A percentile compares a stretch with the other conserved stretches of the same genome.
Conservation (phyloP, 1,139 yeast genomes). For the Magnusiomyces starmeri region DNA sequence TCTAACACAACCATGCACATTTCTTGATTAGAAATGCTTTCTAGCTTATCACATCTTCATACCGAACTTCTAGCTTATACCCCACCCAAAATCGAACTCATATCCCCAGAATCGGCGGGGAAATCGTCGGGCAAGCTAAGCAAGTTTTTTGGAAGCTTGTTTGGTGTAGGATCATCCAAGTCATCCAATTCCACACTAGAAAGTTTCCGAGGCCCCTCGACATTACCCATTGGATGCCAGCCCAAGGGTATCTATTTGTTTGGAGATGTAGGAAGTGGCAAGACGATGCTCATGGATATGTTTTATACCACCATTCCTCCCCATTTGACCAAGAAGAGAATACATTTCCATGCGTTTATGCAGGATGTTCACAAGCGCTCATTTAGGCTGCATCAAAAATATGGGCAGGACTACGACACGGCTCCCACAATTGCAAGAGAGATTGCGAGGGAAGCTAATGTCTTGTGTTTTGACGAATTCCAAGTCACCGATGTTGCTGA, state of each 20-base stretch:
- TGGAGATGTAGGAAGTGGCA: conserved; percentile 98
- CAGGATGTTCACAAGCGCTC: conserved; percentile 84
- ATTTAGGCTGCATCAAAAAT: conserved; percentile 60
- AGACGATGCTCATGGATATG: conserved; percentile 95
- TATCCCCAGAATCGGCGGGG: conserved; percentile 1
- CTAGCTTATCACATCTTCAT: conserved; percentile 26
- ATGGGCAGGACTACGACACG: conserved; percentile 68
- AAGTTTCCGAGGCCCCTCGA: conserved; percentile 10
- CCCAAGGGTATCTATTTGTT: conserved; percentile 84
- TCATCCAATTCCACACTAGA: neutral
- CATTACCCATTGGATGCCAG: conserved; percentile 24
- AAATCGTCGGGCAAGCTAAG: neutral
- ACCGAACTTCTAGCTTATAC: conserved; percentile 20
- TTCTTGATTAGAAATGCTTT: conserved; percentile 19
- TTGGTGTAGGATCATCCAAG: conserved; percentile 10
- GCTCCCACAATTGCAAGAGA: conserved; percentile 81
- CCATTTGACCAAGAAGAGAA: conserved; percentile 66
- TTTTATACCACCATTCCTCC: conserved; percentile 77
- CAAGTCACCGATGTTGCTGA: conserved; percentile 94
- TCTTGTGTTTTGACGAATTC: conserved; percentile 90
- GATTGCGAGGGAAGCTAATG: conserved; percentile 65
- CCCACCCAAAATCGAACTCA: conserved; percentile 19
- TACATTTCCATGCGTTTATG: conserved; percentile 97
- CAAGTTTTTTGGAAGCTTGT: conserved; percentile 14
- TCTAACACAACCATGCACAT: neutral